These are phyloP conservation scores for Sphagnurus paluster DNA, from an alignment of 1,284 basidiomycete genomes.

Conservation along the genomic window DNA sequence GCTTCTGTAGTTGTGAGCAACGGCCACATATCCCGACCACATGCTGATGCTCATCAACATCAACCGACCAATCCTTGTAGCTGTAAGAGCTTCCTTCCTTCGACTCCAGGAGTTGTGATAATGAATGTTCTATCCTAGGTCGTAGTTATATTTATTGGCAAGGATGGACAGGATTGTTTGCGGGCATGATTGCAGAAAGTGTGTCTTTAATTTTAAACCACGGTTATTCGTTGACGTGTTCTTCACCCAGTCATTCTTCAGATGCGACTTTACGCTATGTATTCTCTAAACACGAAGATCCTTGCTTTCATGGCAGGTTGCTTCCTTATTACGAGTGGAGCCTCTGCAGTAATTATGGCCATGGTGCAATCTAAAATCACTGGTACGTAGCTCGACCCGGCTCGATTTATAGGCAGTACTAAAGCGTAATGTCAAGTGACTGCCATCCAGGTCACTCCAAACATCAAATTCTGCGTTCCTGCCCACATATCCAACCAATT, in stretches of 20 bases:
- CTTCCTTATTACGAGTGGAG: constrained; percentile 40
- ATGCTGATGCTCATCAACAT: not conserved
- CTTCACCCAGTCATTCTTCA: constrained; percentile 49
- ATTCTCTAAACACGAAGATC: constrained; percentile 51
- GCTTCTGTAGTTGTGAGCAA: constrained; percentile 15
- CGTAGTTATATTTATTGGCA: constrained; percentile 53
- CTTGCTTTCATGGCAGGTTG: constrained; percentile 43
- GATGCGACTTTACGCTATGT: constrained; percentile 63
- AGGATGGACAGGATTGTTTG: constrained; percentile 55
- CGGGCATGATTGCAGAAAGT: constrained; percentile 56
- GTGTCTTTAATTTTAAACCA: constrained; percentile 7
- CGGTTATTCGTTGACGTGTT: not conserved
- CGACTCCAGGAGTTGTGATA: not conserved
- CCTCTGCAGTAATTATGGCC: constrained; percentile 50
- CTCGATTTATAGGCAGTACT: not conserved
- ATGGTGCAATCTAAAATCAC: constrained; percentile 36
- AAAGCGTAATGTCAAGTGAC: not conserved
- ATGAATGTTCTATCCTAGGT: constrained; percentile 29
- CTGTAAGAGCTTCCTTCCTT: constrained; percentile 8
- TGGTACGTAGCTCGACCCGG: constrained; percentile 30
- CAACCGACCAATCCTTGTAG: not conserved
- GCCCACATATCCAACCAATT: constrained; percentile 38
- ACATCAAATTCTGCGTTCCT: constrained; percentile 42
- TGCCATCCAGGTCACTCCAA: constrained; percentile 23
- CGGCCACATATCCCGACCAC: too few relatives aligned